Conservation (phyloP, 2,329 filamentous ascomycete genomes). For the Colletotrichum sp. region DNA sequence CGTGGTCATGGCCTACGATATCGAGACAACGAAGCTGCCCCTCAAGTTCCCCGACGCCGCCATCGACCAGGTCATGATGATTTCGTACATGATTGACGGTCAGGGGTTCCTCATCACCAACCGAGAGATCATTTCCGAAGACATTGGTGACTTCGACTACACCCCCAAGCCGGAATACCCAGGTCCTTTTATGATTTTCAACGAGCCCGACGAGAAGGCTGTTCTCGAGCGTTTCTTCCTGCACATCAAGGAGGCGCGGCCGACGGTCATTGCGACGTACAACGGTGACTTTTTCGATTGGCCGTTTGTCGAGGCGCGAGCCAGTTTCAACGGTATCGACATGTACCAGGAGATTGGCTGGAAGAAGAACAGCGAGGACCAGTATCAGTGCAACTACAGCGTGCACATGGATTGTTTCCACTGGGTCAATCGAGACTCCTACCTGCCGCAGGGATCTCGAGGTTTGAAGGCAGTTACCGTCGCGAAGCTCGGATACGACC, state of each 20-base stretch:
- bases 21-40: conserved; percentile 94
- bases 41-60: conserved; percentile 95
- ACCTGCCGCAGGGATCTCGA: conserved; percentile 94
- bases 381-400: conserved; percentile 95
- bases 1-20: conserved; percentile 99
- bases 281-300: conserved; percentile 99
- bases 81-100: conserved; percentile 99
- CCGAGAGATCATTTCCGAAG: conserved; percentile 94
- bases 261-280: conserved; percentile 99
- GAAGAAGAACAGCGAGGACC: conserved; percentile 92
- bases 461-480: conserved; percentile 97
- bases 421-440: conserved; percentile 99
- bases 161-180: conserved; percentile 96
- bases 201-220: conserved; percentile 91
- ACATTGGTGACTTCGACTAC: conserved; percentile 97
- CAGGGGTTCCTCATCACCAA: conserved; percentile 98
- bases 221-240: conserved; percentile 91
- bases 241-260: conserved; percentile 92
- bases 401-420: conserved; percentile 99
- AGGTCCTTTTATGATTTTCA: conserved; percentile 97
- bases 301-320: conserved; percentile 95
- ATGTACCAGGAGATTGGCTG: conserved; percentile 99
- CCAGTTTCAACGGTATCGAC: conserved; percentile 93
- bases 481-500: conserved; percentile 97
- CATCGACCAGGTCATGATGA: conserved; percentile 99